phyloP scores from a whole-genome alignment of 768 basidiomycete genomes.

The Suillus decipiens region DNA sequence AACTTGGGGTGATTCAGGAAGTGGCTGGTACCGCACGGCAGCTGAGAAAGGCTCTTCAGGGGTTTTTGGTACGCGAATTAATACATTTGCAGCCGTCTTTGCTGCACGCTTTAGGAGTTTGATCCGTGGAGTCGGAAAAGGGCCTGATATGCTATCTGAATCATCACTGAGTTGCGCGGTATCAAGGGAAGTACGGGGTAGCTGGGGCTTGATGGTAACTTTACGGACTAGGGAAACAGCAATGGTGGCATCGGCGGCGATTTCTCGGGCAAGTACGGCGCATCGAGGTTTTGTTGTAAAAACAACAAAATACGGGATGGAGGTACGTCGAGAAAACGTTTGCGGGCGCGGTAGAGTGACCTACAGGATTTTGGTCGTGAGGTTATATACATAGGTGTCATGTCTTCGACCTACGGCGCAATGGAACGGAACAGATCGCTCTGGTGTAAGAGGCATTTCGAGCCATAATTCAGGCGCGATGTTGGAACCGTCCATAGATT shows the following conservation, averaged over 20 bases:
- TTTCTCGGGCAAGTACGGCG: slow-evolving; percentile 55
- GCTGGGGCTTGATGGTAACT: slow-evolving; percentile 50
- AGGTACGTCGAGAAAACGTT: slow-evolving; percentile 59
- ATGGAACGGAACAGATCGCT: slow-evolving; percentile 62
- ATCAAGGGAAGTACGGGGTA: slow-evolving; percentile 41
- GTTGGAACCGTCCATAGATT: slow-evolving; percentile 51
- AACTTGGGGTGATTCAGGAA: slow-evolving; percentile 26
- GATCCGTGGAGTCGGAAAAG: slow-evolving; percentile 12
- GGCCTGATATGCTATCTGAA: slow-evolving; percentile 28
- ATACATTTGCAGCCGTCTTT: slow-evolving; percentile 25
- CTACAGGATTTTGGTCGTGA: slow-evolving; percentile 33
- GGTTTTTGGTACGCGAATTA: slow-evolving; percentile 13
- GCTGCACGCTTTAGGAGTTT: slow-evolving; percentile 35
- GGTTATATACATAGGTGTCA: slow-evolving; percentile 4
- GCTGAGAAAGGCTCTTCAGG: slow-evolving; percentile 12
- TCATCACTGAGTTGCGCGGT: slow-evolving; percentile 52
- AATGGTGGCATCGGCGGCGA: slow-evolving; percentile 70
- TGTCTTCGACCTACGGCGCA: slow-evolving; percentile 57
- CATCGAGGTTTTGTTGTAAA: slow-evolving; percentile 67
- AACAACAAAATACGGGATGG: slow-evolving; percentile 73
- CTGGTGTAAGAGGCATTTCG: slow-evolving; percentile 64
- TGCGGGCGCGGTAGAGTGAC: slow-evolving; percentile 64
- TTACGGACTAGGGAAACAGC: slow-evolving; percentile 66
- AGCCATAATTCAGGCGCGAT: slow-evolving; percentile 58
- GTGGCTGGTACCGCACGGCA: slow-evolving; percentile 22